These are phyloP conservation scores for Ammopiptanthus mongolicus DNA, from an alignment of 306 rosid species.

Conservation along the genomic window DNA sequence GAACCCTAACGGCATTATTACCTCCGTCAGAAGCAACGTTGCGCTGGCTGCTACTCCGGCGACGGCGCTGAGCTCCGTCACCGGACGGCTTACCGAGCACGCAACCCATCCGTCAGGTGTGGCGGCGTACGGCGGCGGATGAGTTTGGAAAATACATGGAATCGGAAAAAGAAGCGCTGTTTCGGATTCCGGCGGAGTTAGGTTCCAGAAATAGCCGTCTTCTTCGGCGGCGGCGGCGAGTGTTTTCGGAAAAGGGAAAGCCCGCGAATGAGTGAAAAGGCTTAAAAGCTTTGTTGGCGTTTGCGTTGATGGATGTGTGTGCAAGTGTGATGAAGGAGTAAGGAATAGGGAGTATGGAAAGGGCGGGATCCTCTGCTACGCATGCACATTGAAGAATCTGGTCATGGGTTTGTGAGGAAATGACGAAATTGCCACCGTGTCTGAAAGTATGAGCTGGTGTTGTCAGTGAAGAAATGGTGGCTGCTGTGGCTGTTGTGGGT, in stretches of 20 bases:
- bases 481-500: slow-evolving; percentile 22
- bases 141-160: slow-evolving; percentile 35
- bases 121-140: slow-evolving; percentile 23
- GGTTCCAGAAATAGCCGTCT: not conserved
- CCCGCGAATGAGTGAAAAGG: not conserved
- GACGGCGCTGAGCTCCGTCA: slow-evolving; percentile 22
- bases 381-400: slow-evolving; percentile 5
- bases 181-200: slow-evolving; percentile 17
- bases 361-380: slow-evolving; percentile 12
- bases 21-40: slow-evolving; percentile 12
- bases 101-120: slow-evolving; percentile 78
- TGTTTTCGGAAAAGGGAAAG: not conserved
- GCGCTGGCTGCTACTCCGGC: slow-evolving; percentile 24
- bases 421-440: slow-evolving; percentile 50
- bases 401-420: slow-evolving; percentile 13
- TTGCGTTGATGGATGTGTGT: not conserved
- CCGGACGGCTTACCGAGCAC: slow-evolving; percentile 48
- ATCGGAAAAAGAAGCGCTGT: not conserved
- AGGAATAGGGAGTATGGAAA: not conserved
- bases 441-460: slow-evolving; percentile 32
- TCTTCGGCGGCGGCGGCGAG: slow-evolving; percentile 4
- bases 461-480: slow-evolving; percentile 43
- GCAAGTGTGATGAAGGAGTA: not conserved
- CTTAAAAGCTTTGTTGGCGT: not conserved
- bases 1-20: slow-evolving; percentile 28